A percentile compares a stretch with the other conserved stretches of the same genome.
These are phyloP conservation scores for Diaporthe humulicola DNA, from an alignment of 2,329 filamentous ascomycete species.

Conservation along the genomic window DNA sequence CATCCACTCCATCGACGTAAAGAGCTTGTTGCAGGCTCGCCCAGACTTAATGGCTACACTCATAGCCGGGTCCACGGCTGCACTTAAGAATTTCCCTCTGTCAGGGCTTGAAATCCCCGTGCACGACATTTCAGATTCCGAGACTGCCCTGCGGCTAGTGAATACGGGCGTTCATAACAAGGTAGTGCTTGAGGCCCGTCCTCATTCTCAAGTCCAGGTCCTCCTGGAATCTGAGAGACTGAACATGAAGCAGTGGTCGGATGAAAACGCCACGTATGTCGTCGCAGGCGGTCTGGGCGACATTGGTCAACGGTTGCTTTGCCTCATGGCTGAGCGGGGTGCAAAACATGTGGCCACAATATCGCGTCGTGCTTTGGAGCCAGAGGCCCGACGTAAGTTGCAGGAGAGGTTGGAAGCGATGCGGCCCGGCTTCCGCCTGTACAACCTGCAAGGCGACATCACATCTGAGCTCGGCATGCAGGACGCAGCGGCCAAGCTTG, in stretches of 20 bases:
- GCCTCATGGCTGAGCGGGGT: constrained; percentile 40
- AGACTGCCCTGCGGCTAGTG: constrained; percentile 33
- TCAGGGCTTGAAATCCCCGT: not conserved
- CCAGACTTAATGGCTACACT: not conserved
- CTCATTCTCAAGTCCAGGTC: constrained; percentile 10
- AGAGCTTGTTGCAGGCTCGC: not conserved
- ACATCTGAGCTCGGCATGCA: not conserved
- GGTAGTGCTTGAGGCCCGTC: constrained; percentile 20
- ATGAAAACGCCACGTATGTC: constrained; percentile 38
- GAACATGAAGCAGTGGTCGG: constrained; percentile 2
- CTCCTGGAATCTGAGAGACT: not conserved
- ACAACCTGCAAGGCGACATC: constrained; percentile 11
- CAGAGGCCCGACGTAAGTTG: not conserved
- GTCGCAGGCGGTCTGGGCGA: constrained; percentile 42
- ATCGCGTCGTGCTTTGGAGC: constrained; percentile 34
- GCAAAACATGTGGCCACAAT: constrained; percentile 41
- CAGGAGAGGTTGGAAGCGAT: not conserved
- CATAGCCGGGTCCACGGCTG: not conserved
- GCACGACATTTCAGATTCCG: constrained; percentile 14
- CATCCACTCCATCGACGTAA: not conserved
- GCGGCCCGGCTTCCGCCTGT: not conserved
- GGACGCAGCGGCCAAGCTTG: not conserved
- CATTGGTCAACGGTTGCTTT: constrained; percentile 39
- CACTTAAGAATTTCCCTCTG: not conserved
- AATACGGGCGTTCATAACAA: constrained; percentile 26